Conservation (phyloP, 2,329 filamentous ascomycete species). For the Myotisia sp. region DNA sequence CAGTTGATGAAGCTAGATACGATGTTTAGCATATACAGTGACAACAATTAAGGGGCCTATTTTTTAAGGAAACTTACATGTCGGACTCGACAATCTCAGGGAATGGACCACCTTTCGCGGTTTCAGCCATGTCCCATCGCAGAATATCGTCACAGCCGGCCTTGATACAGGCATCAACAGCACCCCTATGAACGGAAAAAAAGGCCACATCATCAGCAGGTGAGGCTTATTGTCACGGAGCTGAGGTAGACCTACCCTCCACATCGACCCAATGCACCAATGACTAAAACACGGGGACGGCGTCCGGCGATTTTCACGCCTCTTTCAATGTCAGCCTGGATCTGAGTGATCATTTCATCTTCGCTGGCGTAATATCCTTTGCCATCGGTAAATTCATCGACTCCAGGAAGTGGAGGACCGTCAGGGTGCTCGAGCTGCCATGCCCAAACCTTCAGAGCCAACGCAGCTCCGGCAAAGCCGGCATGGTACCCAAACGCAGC, state of each 20-base stretch:
- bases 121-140: constrained; percentile 70
- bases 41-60: neutral
- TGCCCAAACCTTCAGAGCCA: constrained; percentile 68
- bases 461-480: constrained; percentile 55
- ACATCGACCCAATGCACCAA: constrained; percentile 48
- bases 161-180: constrained; percentile 63
- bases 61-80: constrained; percentile 25
- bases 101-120: constrained; percentile 60
- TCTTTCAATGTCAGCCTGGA: constrained; percentile 55
- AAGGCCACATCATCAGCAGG: neutral
- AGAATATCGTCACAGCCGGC: constrained; percentile 56
- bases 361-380: constrained; percentile 46
- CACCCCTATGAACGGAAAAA: constrained; percentile 48
- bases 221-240: neutral
- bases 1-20: constrained; percentile 67
- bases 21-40: constrained; percentile 12
- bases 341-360: constrained; percentile 54
- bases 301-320: constrained; percentile 54
- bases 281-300: constrained; percentile 62
- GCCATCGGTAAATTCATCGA: constrained; percentile 39
- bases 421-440: constrained; percentile 61
- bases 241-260: constrained; percentile 9
- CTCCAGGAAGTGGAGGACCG: constrained; percentile 50
- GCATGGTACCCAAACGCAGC: constrained; percentile 44
- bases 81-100: constrained; percentile 55